Percentiles rank a stretch among this genome's conserved stretches.
Conservation (phyloP, 352 stramenopile genomes). For the Detonula confervacea region DNA sequence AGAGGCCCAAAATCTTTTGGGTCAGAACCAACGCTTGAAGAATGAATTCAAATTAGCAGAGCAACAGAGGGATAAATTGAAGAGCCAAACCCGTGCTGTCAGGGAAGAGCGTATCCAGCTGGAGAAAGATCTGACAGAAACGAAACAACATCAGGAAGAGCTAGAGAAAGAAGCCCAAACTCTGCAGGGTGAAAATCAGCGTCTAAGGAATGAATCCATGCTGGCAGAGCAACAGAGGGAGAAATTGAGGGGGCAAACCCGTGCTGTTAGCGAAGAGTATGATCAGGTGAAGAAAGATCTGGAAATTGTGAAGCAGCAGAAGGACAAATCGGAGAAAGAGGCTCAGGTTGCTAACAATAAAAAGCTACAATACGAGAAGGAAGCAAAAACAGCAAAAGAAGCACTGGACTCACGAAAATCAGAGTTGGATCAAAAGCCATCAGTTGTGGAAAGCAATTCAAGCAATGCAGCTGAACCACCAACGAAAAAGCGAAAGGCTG, state of each 20-base stretch:
- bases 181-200: background rate
- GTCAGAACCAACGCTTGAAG: no score
- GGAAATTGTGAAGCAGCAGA: background rate
- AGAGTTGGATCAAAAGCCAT: background rate
- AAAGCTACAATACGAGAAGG: slow-evolving; percentile 3
- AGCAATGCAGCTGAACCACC: slow-evolving; percentile 3
- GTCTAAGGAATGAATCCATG: background rate
- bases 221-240: background rate
- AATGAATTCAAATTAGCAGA: no score
- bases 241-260: background rate
- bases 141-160: background rate
- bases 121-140: background rate
- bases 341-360: background rate
- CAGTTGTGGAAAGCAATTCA: background rate
- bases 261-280: background rate
- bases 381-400: slow-evolving; percentile 12
- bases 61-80: no score
- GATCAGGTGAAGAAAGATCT: slow-evolving; percentile 14
- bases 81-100: no score
- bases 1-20: no score
- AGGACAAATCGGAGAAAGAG: background rate
- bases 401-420: background rate
- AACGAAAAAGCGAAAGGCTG: slow-evolving; percentile 3
- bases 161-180: background rate
- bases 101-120: slow-evolving; percentile 1